Evolutionary conservation across 805 yeast genomes (phyloP).

Genomic region (Lipomyces lipofer): DNA sequence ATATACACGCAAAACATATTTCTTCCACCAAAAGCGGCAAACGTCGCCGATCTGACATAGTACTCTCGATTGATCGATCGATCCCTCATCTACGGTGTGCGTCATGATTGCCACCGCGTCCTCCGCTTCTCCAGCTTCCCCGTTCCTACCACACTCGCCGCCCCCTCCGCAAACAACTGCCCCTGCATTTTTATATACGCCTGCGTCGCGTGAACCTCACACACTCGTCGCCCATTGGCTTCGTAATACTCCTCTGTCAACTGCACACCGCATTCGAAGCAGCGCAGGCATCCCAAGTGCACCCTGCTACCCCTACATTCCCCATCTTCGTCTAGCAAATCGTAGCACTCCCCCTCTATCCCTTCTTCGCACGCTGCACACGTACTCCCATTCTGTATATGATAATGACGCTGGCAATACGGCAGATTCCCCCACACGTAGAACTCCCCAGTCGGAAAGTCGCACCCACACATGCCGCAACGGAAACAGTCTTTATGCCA

Average conservation of each 20-base stretch:
- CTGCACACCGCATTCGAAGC: constrained; percentile 54
- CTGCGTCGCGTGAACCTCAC: constrained; percentile 41
- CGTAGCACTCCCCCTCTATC: constrained; percentile 89
- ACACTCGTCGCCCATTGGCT: constrained; percentile 39
- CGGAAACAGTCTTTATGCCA: constrained; percentile 90
- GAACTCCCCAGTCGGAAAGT: constrained; percentile 37
- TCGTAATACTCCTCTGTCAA: constrained; percentile 40
- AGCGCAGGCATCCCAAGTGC: constrained; percentile 71
- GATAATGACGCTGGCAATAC: constrained; percentile 77
- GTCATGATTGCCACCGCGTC: too few relatives aligned
- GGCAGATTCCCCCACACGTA: constrained; percentile 80
- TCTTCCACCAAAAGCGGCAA: too few relatives aligned
- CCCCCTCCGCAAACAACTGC: constrained; percentile 7
- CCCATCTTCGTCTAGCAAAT: constrained; percentile 51
- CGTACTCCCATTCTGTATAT: constrained; percentile 68
- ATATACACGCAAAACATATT: too few relatives aligned
- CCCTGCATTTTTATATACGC: constrained; percentile 12
- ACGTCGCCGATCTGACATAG: too few relatives aligned
- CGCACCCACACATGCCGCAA: constrained; percentile 59
- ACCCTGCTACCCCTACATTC: constrained; percentile 56
- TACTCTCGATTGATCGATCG: too few relatives aligned
- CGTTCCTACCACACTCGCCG: too few relatives aligned
- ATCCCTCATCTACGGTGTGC: too few relatives aligned
- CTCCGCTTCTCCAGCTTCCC: neutral
- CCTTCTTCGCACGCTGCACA: constrained; percentile 72